Conservation (phyloP, 139 green algal genomes). For the Tetraselmis chui region DNA sequence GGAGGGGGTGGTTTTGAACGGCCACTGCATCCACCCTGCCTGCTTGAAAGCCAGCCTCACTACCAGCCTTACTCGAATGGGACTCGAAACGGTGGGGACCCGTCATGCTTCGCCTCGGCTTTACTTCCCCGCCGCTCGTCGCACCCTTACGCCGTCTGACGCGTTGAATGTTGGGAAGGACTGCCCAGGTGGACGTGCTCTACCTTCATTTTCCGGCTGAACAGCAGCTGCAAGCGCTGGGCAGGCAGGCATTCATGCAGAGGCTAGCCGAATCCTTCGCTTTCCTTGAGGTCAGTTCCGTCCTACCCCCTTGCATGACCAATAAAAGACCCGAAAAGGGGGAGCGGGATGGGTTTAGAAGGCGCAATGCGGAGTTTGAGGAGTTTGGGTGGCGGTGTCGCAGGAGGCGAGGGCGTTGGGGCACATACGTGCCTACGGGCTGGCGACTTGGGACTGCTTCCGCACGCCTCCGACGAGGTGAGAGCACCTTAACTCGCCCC, state of each 20-base stretch:
- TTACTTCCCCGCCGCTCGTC: neutral
- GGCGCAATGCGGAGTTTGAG: too few relatives aligned
- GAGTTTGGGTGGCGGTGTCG: too few relatives aligned
- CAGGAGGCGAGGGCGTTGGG: conserved; percentile 10
- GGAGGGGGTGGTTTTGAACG: conserved; percentile 21
- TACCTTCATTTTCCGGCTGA: conserved; percentile 71
- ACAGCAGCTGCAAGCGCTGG: conserved; percentile 32
- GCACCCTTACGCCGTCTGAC: neutral
- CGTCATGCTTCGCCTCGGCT: neutral
- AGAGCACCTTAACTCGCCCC: too few relatives aligned
- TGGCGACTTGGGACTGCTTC: conserved; percentile 69
- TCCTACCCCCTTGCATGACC: neutral
- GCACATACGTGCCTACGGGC: conserved; percentile 42
- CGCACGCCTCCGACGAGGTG: conserved; percentile 19
- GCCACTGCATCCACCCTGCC: conserved; percentile 43
- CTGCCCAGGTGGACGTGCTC: conserved; percentile 54
- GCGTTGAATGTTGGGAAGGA: too few relatives aligned
- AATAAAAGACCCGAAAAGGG: too few relatives aligned
- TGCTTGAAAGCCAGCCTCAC: conserved; percentile 47
- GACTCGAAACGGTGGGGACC: conserved; percentile 33
- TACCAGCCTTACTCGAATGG: conserved; percentile 34
- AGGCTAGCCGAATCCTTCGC: conserved; percentile 28
- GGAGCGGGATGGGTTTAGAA: too few relatives aligned
- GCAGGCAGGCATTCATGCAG: conserved; percentile 30
- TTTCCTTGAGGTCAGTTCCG: conserved; percentile 11